Percentiles rank a stretch among this genome's conserved stretches.
phyloP scores from a whole-genome alignment of 768 basidiomycete species.

The Tulasnella sp. region DNA sequence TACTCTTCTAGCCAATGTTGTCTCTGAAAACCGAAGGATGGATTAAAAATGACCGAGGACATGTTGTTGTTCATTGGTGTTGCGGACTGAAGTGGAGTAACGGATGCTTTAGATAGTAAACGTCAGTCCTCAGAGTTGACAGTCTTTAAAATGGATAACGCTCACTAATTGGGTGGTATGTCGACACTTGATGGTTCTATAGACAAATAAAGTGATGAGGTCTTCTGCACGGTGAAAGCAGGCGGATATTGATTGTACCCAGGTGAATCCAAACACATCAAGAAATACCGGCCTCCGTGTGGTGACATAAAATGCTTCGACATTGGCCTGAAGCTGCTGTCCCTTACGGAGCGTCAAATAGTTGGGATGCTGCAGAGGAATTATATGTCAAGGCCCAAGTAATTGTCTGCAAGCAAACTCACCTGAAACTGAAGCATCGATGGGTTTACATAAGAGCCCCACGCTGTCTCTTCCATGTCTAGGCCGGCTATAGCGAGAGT shows the following conservation, averaged over 20 bases:
- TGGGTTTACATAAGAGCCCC: neutral
- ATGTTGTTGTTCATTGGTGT: constrained; percentile 4
- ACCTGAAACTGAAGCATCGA: constrained; percentile 3
- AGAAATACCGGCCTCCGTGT: neutral
- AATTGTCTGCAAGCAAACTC: no score
- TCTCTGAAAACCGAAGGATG: neutral
- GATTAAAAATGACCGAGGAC: constrained; percentile 4
- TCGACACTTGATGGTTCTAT: neutral
- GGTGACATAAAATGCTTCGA: neutral
- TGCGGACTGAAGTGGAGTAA: neutral
- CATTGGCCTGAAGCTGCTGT: neutral
- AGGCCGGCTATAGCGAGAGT: neutral
- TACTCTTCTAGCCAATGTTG: constrained; percentile 3
- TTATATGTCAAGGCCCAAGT: no score
- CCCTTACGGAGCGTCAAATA: constrained; percentile 4
- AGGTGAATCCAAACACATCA: constrained; percentile 2
- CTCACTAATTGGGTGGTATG: constrained; percentile 8
- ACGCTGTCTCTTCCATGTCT: neutral
- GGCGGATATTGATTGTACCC: neutral
- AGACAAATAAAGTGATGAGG: no score
- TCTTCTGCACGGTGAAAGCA: no score
- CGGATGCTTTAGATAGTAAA: neutral
- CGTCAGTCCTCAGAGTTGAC: no score
- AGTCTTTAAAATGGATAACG: no score
- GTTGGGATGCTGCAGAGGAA: no score